Percentiles rank a stretch among this genome's conserved stretches.
These are phyloP conservation scores for Violaceomyces palustris DNA, from an alignment of 1,284 basidiomycete species.

Conservation along the genomic window DNA sequence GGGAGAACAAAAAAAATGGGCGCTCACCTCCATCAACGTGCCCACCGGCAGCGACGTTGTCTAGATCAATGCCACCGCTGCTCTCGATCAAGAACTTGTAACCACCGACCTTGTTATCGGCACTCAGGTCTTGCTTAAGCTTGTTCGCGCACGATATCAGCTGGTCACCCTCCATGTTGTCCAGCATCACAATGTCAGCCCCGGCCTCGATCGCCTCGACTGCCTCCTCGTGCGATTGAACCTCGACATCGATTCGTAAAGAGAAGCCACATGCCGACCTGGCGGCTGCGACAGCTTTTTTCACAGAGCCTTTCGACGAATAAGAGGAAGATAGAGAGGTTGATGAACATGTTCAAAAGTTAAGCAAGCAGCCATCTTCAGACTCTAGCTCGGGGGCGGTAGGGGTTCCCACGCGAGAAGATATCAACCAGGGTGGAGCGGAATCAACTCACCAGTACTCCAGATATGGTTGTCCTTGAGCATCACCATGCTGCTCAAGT, in stretches of 20 bases:
- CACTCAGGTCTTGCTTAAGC: constrained; percentile 25
- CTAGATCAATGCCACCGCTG: constrained; percentile 46
- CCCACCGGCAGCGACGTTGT: constrained; percentile 33
- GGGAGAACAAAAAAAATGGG: too few relatives aligned
- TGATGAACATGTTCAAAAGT: neutral
- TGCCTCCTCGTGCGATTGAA: constrained; percentile 79
- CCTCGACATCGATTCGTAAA: constrained; percentile 89
- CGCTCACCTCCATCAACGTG: constrained; percentile 44
- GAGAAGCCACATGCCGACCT: constrained; percentile 87
- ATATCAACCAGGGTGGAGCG: too few relatives aligned
- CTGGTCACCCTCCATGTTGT: constrained; percentile 55
- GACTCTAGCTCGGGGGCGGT: too few relatives aligned
- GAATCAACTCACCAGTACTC: constrained; percentile 68
- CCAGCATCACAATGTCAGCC: constrained; percentile 96
- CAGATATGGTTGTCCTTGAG: constrained; percentile 99
- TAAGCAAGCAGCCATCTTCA: neutral
- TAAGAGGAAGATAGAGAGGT: neutral
- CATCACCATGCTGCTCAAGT: constrained; percentile 98
- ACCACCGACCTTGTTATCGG: neutral
- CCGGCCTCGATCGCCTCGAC: constrained; percentile 93
- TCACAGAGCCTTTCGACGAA: constrained; percentile 78
- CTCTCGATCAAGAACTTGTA: constrained; percentile 45
- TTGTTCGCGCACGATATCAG: constrained; percentile 34
- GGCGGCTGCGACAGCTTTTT: constrained; percentile 75
- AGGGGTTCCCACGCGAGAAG: too few relatives aligned